Evolutionary conservation across 2,329 filamentous ascomycete species (phyloP), one percentile per base, ranked within the genome.

Genomic region (Ascocoryne sarcoides): DNA sequence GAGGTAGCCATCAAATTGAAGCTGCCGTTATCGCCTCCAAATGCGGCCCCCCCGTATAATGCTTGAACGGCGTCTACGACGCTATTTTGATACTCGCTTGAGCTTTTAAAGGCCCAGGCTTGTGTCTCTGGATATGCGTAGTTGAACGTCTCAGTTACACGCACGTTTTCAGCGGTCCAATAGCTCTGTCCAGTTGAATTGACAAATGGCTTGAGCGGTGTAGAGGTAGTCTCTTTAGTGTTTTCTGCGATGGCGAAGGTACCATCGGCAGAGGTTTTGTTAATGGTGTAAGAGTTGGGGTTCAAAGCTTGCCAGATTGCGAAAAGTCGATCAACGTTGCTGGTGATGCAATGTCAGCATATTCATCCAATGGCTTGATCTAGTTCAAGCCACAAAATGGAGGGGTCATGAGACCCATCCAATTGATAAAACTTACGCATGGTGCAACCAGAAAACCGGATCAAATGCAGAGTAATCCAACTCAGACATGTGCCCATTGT

Each of bases 281-380:
- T 71, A 16, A 68, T 63, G 4, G 87, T 72, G 64, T 79, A 90
- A 19, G 73, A 73, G 15, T 76, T 65, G 0, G 82, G 82, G 48
- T 92, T 73, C 10, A 92, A 60, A 1, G 71, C 67, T 63, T 92
- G 84, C 84, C 84, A 92, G 45, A 93, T 72, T 21, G 84, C 76
- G 47, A 87, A 76, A 19, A 84, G 61, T 2, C 86, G 75, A 55
- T 93, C 86, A 5, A 87, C 73, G 60, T 84, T 88, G 2, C 51
- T 55, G 9, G 4, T 7, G 14, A 31, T n/a, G 16, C 37, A 14
- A 12, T 12, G 36, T 42, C 43, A 46, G 38, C 37, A 15, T 19
- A 9, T 20, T 30, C 10, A 28, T 33, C 35, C 17, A 30, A 39
- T 41, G 10, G 29, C 29, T 2, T 31, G 17, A 34, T 14, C 4